Percentiles rank a stretch among this genome's conserved stretches.
Conservation (phyloP, 257 asterid genomes). For the Nyctanthes arbortristis region DNA sequence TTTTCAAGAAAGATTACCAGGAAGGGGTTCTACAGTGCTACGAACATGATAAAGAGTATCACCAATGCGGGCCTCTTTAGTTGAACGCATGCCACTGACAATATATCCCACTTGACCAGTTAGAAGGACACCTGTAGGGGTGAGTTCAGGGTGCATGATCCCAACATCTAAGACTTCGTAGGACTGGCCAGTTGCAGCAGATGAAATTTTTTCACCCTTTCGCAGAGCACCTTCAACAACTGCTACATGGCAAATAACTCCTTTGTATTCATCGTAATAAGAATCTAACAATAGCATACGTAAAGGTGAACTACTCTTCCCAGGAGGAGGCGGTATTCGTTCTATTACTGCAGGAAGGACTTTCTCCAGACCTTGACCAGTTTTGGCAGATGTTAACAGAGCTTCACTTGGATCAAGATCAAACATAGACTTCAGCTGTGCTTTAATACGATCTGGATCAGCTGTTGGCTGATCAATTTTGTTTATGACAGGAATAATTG, state of each 20-base stretch:
- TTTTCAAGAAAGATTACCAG: slow-evolving; percentile 53
- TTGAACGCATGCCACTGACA: slow-evolving; percentile 95
- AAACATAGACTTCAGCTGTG: slow-evolving; percentile 89
- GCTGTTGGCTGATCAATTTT: slow-evolving; percentile 99
- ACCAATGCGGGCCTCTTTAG: slow-evolving; percentile 95
- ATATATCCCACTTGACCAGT: slow-evolving; percentile 97
- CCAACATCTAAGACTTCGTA: slow-evolving; percentile 90
- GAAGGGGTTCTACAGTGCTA: slow-evolving; percentile 72
- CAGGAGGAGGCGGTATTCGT: slow-evolving; percentile 91
- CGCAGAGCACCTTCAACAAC: slow-evolving; percentile 87
- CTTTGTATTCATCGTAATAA: slow-evolving; percentile 93
- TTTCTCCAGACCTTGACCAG: slow-evolving; percentile 86
- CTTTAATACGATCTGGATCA: slow-evolving; percentile 92
- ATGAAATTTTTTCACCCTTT: slow-evolving; percentile 85
- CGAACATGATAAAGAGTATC: slow-evolving; percentile 81
- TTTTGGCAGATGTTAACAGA: slow-evolving; percentile 88
- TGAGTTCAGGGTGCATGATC: slow-evolving; percentile 93
- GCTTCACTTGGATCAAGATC: slow-evolving; percentile 87
- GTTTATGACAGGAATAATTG: slow-evolving; percentile 83
- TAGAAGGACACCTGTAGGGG: slow-evolving; percentile 77
- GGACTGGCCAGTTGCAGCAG: slow-evolving; percentile 90
- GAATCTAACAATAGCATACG: slow-evolving; percentile 96
- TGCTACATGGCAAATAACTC: slow-evolving; percentile 98
- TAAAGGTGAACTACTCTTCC: slow-evolving; percentile 50
- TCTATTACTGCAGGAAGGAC: slow-evolving; percentile 98